Evolutionary conservation across 306 rosid species (phyloP), one percentile per base, ranked within the genome.

Genomic region (Trifolium fragiferum): DNA sequence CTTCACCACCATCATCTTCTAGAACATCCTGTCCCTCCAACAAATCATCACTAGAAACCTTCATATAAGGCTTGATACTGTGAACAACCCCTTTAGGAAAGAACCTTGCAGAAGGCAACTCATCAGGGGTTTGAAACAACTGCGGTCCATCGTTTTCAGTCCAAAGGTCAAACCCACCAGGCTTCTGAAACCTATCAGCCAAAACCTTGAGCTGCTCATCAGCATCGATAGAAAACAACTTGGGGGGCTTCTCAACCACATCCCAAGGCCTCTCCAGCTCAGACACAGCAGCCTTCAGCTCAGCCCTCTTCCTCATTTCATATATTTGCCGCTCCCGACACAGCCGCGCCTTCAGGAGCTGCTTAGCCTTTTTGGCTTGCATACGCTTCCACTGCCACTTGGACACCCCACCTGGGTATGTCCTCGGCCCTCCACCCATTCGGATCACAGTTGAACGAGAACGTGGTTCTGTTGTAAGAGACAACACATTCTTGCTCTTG

Each of bases 381-480:
- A 94, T 94, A 47, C 92, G 85, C 83, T 90, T 94, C 99, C 97
- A 94, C 59, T 90, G 92, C 99, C 97, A 94, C 90, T 94, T 94
- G 10, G 97, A 88, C 2, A 94, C 97, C 32, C 96, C 99, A 0
- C 99, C 97, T 0, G 97, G 99, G 82, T 10, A 94, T 2, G 97
- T 94, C 69, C 99, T 74, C 6, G 99, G 97, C 4, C 97, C 99
- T n/a, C 97, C 97, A 19, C 99, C 99, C 99, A 94, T 94, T 10
- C 97, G 95, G 53, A 94, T 90, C 11, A 89, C 60, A 86, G 67
- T 20, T 25, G 64, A 43, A 41, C 20, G 37, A 14, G 41, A 21
- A 44, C 41, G 41, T 67, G 50, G 50, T 37, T 51, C n/a, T 3
- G 63, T 19, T 1, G 68, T 27, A 23, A 60, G 51, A 12, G 53